Evolutionary conservation across 164 flowering plant genomes (phyloP), one percentile per base, ranked within the genome.

Genomic region (Nymphaea colorata): DNA sequence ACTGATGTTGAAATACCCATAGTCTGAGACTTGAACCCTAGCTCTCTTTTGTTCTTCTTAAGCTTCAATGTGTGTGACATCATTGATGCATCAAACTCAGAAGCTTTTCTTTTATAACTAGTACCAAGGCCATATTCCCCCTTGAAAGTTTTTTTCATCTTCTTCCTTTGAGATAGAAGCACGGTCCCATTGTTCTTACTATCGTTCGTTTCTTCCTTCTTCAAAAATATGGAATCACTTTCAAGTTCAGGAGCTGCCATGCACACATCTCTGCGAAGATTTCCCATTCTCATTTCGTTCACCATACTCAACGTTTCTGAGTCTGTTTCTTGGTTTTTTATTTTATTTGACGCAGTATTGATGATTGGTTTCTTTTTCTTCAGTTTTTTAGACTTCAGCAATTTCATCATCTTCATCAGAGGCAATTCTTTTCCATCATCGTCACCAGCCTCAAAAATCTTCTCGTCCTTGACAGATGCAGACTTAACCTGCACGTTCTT

Each of bases 381-480:
- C 47, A 73, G 41, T 64, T 84, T 79, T 71, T 80, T 80, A 67
- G 93, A 81, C 78, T 84, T 91, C 43, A 94, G 62, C 44, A 61
- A 75, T 72, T 87, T 84, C 55, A 94, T 77, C 69, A 94, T 82
- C 78, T 90, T 86, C 43, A 88, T 87, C 16, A 91, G 63, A 69
- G 99, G 92, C 75, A 94, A 70, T 62, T 94, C 99, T 75, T 77
- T 85, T 61, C 83, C 93, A 76, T 90, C 93, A 71, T 18, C 74
- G 77, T 88, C 98, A 72, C 69, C 73, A 67, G 81, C 86, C 18
- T 80, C 79, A 66, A 79, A 43, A 68, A 15, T 71, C 41, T 72
- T 61, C 63, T 82, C 93, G 72, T 80, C 86, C 45, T 78, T 80
- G 7, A 67, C 72, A 74, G 43, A 55, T 66, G 82, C 84, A 41